Conservation (phyloP, 2,329 filamentous ascomycete genomes). For the Aspergillus carbonarius region DNA sequence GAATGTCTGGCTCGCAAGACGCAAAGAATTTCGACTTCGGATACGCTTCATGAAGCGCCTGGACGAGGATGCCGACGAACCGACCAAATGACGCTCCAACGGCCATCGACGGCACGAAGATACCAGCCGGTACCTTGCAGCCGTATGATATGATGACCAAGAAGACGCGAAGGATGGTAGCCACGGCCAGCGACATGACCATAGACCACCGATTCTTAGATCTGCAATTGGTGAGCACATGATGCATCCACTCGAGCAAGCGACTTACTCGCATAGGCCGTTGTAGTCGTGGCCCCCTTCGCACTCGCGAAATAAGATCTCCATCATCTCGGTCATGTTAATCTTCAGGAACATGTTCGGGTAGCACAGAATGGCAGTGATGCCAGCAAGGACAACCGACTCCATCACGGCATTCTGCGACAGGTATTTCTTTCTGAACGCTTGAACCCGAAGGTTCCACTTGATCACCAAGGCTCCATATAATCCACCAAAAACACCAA, state of each 20-base stretch:
- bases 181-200: slow-evolving; percentile 72
- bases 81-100: slow-evolving; percentile 92
- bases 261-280: slow-evolving; percentile 73
- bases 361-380: slow-evolving; percentile 91
- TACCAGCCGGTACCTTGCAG: slow-evolving; percentile 95
- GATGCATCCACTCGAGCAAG: background rate
- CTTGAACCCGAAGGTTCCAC: slow-evolving; percentile 88
- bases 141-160: slow-evolving; percentile 96
- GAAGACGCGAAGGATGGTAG: slow-evolving; percentile 76
- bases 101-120: slow-evolving; percentile 98
- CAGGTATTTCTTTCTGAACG: slow-evolving; percentile 92
- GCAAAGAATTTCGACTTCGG: slow-evolving; percentile 83
- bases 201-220: slow-evolving; percentile 71
- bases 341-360: slow-evolving; percentile 93
- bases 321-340: slow-evolving; percentile 99
- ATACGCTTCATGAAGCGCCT: slow-evolving; percentile 80
- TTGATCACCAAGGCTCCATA: slow-evolving; percentile 98
- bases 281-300: slow-evolving; percentile 86
- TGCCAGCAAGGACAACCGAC: slow-evolving; percentile 75
- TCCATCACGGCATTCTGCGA: slow-evolving; percentile 81
- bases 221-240: slow-evolving; percentile 26
- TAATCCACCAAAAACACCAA: slow-evolving; percentile 89
- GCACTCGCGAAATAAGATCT: slow-evolving; percentile 92
- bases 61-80: slow-evolving; percentile 90
- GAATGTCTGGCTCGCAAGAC: slow-evolving; percentile 83